These are phyloP conservation scores for Sicyos baderoa DNA, from an alignment of 306 rosid genomes.

Conservation along the genomic window DNA sequence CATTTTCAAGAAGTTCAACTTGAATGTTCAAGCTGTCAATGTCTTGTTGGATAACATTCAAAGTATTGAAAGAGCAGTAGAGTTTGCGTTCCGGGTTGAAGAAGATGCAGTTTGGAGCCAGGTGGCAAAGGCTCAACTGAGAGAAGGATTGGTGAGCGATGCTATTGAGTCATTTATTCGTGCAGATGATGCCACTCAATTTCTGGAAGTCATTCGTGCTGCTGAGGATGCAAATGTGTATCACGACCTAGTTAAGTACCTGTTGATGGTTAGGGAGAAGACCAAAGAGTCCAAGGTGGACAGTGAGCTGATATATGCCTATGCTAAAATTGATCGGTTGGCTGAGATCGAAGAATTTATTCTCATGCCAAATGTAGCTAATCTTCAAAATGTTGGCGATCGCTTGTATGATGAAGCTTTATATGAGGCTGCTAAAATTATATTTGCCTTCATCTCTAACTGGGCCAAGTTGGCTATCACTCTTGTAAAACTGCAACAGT, in stretches of 20 bases:
- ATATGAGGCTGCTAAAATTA: conserved; percentile 95
- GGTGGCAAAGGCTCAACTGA: conserved; percentile 96
- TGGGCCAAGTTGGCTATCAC: conserved; percentile 98
- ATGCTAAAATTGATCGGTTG: conserved; percentile 93
- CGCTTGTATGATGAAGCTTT: conserved; percentile 88
- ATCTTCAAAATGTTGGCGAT: conserved; percentile 93
- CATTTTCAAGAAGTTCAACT: conserved; percentile 93
- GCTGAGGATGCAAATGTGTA: conserved; percentile 73
- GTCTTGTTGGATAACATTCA: conserved; percentile 78
- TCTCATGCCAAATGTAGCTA: conserved; percentile 98
- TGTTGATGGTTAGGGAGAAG: conserved; percentile 97
- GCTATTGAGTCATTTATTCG: conserved; percentile 95
- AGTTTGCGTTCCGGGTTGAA: conserved; percentile 97
- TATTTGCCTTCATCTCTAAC: conserved; percentile 85
- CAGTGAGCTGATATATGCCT: conserved; percentile 96
- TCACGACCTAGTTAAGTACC: conserved; percentile 88
- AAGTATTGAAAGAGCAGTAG: conserved; percentile 93
- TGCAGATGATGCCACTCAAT: conserved; percentile 89
- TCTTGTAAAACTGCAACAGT: conserved; percentile 85
- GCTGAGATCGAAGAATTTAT: conserved; percentile 94
- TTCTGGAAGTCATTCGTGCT: conserved; percentile 87
- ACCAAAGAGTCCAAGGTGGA: conserved; percentile 93
- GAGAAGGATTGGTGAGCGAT: conserved; percentile 92
- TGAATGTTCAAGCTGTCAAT: conserved; percentile 96
- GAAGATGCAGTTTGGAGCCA: conserved; percentile 99